Conservation (phyloP, 2,329 filamentous ascomycete genomes). For the Fusarium pseudocircinatum region DNA sequence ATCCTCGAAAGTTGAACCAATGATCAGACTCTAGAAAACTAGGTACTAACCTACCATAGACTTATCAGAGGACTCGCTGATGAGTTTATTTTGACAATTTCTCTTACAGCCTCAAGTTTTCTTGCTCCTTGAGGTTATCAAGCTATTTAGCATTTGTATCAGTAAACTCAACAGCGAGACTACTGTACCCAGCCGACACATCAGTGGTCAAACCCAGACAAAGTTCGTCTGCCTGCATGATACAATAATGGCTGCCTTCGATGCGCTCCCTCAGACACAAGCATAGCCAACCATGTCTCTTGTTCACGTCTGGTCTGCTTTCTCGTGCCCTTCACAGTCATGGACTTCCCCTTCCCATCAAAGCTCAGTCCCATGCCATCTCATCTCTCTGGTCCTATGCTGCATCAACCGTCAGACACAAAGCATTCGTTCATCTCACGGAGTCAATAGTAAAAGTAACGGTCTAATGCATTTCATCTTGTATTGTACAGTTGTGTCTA, state of each 20-base stretch:
- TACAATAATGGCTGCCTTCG: neutral
- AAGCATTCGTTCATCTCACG: neutral
- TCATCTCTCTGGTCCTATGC: neutral
- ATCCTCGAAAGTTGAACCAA: neutral
- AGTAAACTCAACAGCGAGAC: neutral
- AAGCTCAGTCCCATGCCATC: neutral
- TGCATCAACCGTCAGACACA: neutral
- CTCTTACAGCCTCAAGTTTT: no score
- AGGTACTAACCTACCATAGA: no score
- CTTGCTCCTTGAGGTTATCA: neutral
- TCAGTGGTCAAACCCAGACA: no score
- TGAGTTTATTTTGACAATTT: neutral
- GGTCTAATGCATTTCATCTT: constrained; percentile 15
- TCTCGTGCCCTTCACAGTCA: no score
- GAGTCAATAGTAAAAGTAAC: neutral
- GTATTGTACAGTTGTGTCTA: constrained; percentile 41
- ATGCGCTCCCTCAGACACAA: neutral
- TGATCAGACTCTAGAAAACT: no score
- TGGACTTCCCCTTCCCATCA: neutral
- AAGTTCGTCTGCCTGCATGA: neutral
- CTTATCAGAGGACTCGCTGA: neutral
- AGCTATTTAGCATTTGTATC: neutral
- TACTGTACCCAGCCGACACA: neutral
- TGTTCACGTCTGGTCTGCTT: neutral
- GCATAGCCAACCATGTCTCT: neutral